phyloP scores from a whole-genome alignment of 1,139 yeast genomes.

The Suhomyces coccinellae region DNA sequence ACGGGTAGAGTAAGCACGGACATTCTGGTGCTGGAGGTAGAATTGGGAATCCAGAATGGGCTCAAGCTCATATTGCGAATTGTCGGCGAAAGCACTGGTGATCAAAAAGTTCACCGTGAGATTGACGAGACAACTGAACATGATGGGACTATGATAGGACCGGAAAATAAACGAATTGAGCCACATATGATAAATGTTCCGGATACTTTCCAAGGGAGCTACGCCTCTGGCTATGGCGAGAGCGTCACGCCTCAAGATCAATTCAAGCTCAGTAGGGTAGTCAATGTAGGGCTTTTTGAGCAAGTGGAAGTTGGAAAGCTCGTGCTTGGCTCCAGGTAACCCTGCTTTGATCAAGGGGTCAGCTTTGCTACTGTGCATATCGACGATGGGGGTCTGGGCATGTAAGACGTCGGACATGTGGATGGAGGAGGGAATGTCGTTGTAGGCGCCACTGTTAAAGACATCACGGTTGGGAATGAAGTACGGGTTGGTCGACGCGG shows the following conservation, averaged over 20 bases:
- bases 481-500: constrained; percentile 7
- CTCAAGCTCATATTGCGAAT: constrained; percentile 11
- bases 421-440: background rate
- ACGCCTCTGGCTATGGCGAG: constrained; percentile 30
- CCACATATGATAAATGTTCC: constrained; percentile 37
- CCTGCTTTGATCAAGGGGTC: background rate
- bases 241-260: constrained; percentile 1
- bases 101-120: constrained; percentile 44
- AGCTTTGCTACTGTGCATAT: no score
- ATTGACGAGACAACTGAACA: constrained; percentile 43
- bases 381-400: background rate
- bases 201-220: constrained; percentile 31
- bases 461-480: constrained; percentile 12
- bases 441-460: constrained; percentile 9
- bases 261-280: constrained; percentile 13
- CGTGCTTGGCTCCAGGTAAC: constrained; percentile 13
- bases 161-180: constrained; percentile 33
- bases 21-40: constrained; percentile 7
- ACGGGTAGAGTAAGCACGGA: background rate
- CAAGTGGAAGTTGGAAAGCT: constrained; percentile 1
- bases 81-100: constrained; percentile 31
- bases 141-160: constrained; percentile 25
- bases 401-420: background rate
- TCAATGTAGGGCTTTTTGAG: constrained; percentile 16
- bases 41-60: constrained; percentile 1